Base-by-base conservation (phyloP, 768 basidiomycete species). In the Lepiota brunneoincarnata region DNA sequence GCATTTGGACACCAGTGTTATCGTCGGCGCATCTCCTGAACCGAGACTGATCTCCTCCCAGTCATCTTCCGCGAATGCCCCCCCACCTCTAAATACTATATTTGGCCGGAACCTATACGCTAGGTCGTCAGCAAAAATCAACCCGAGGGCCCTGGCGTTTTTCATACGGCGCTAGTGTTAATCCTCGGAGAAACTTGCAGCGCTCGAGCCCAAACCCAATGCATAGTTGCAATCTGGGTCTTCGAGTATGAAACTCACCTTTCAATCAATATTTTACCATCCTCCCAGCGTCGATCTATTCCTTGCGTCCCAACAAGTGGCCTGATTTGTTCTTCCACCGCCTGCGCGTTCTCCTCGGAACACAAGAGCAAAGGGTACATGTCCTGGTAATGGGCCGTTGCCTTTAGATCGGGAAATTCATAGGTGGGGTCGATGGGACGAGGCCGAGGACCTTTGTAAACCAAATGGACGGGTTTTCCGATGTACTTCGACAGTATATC, bases 41-140 rank as follows among this genome's bases (percentile, higher is more conserved):
- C 78, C 77, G 60, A 89, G 75, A 3, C 67, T 59, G 36, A 91
- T 77, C 64, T 83, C 81, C 55, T 81, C 78, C 79, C 87, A 83
- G 35, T 72, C 65, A 59, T 92, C 89, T 64, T 92, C 89, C 9
- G 81, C 77, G 64, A 89, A 92, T 4, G 89, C 80, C 3, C 76
- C 77, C 1, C 79, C 85, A 15, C 89, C 89, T 50, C 70, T 71
- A 59, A 91, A 65, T 6, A 91, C 78, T 47, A 92, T 83, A 62
- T 91, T 92, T 0, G 89, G 89, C 46, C 89, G 72, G 71, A 90
- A 92, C 61, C 89, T 89, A 59, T 18, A 38, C 50, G 28, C 17
- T 12, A 21, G 31, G 42, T 36, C 41, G 56, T 55, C 49, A 58
- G 42, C 37, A 49, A 39, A 28, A 40, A 24, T 21, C 26, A 26